A percentile compares a stretch with the other conserved stretches of the same genome.
Evolutionary conservation across 2,329 filamentous ascomycete species (phyloP).

Genomic region (Drechslerella stenobrocha): DNA sequence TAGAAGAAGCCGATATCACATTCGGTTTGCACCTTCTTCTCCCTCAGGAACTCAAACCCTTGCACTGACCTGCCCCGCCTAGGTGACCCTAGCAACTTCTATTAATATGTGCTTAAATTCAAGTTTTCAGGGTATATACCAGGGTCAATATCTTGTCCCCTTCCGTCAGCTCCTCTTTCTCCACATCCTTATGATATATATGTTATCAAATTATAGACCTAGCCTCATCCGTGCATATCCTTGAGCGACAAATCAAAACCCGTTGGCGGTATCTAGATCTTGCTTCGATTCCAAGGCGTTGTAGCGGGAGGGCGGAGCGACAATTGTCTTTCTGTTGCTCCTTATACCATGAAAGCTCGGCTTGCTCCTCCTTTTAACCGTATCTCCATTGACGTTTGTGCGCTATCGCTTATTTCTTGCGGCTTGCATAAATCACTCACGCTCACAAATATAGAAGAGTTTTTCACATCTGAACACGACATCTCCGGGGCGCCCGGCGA

Average conservation of each 20-base stretch:
- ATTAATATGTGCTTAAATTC: neutral
- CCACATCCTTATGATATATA: neutral
- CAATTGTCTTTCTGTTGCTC: slow-evolving; percentile 18
- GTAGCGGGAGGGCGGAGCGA: slow-evolving; percentile 11
- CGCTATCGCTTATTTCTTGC: slow-evolving; percentile 18
- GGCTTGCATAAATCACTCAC: slow-evolving; percentile 48
- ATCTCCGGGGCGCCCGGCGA: no score
- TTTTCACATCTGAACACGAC: slow-evolving; percentile 2
- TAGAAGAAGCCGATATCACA: neutral
- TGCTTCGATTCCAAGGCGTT: slow-evolving; percentile 8
- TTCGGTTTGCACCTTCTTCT: neutral
- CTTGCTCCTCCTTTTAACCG: slow-evolving; percentile 24
- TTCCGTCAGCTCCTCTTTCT: neutral
- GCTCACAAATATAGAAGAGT: neutral
- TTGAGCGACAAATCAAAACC: neutral
- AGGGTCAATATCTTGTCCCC: neutral
- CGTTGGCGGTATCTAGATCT: neutral
- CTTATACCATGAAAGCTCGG: slow-evolving; percentile 21
- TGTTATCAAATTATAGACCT: neutral
- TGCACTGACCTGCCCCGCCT: neutral
- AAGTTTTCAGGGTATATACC: neutral
- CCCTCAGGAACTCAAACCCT: no score
- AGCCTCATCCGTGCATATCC: neutral
- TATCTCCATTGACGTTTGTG: slow-evolving; percentile 22
- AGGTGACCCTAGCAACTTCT: neutral